Conservation (phyloP, 345 rosid species). For the Trapa bicornis region DNA sequence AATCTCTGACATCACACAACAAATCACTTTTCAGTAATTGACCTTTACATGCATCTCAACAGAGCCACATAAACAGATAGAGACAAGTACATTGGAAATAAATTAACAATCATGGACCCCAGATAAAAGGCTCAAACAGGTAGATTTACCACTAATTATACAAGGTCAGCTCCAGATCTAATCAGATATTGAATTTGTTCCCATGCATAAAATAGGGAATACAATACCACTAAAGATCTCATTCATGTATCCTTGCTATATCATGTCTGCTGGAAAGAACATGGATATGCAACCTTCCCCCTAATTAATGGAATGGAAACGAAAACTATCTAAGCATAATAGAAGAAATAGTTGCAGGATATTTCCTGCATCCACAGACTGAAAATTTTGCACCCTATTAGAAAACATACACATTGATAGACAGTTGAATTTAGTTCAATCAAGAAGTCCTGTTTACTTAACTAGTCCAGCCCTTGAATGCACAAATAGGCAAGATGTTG, state of each 20-base stretch:
- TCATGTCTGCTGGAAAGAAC: no score
- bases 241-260: no score
- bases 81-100: not conserved
- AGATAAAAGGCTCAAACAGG: no score
- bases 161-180: no score
- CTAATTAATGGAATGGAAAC: not conserved
- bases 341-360: not conserved
- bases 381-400: not conserved
- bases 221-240: no score
- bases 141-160: no score
- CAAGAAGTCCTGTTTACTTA: not conserved
- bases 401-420: not conserved
- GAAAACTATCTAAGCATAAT: not conserved
- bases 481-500: not conserved
- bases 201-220: no score
- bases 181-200: no score
- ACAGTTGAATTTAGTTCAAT: no score
- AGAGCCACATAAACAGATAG: not conserved
- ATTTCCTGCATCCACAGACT: not conserved
- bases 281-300: no score
- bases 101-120: no score
- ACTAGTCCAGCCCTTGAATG: not conserved
- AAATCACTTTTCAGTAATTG: not conserved
- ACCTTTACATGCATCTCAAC: not conserved
- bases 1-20: slow-evolving; percentile 44